Evolutionary conservation across 2,329 filamentous ascomycete genomes (phyloP), one percentile per base, ranked within the genome.

Genomic region (Penicillium sp.): DNA sequence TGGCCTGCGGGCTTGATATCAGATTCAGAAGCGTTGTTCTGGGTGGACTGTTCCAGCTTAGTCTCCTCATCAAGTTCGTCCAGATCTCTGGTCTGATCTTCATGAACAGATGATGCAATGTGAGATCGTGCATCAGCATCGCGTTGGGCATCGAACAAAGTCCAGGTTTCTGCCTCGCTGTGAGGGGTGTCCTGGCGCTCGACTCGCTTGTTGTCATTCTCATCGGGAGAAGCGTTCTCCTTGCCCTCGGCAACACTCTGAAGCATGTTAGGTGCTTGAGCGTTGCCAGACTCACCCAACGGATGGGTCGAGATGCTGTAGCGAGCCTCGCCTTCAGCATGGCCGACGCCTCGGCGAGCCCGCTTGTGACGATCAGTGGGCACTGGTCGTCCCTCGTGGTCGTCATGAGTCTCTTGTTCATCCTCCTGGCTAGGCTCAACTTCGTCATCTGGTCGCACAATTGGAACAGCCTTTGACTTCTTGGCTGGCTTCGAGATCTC

Each of bases 401-500:
- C 84, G 56, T 89, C 82, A 10, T 74, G 68, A 8, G 26, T 27
- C 16, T 73, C 74, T 21, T 77, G 69, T 27, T 70, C 69, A 55
- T 69, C 67, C 46, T 72, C 70, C 27, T 70, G 67, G 49, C 74
- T 74, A n/a, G 16, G 35, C 16, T 42, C 39, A 60, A 78, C 73
- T 63, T 79, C 78, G 57, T 80, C 86, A 56, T 86, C 81, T 1
- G 90, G 90, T 39, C 82, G 82, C 10, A 93, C 76, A 60, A 96
- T 96, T 0, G 92, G 90, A 54, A 96, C 84, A 10, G 91, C 91
- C 76, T 95, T 97, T 4, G 88, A 90, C 65, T 86, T 87, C 75
- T 90, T 91, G 0, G 77, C 73, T 7, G 87, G 83, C 67, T 89
- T 89, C 27, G 85, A 76, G 49, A 86, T 82, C 22, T 90, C 87